Conservation (phyloP, 495 filamentous ascomycete species). For the Parmelia sp. region DNA sequence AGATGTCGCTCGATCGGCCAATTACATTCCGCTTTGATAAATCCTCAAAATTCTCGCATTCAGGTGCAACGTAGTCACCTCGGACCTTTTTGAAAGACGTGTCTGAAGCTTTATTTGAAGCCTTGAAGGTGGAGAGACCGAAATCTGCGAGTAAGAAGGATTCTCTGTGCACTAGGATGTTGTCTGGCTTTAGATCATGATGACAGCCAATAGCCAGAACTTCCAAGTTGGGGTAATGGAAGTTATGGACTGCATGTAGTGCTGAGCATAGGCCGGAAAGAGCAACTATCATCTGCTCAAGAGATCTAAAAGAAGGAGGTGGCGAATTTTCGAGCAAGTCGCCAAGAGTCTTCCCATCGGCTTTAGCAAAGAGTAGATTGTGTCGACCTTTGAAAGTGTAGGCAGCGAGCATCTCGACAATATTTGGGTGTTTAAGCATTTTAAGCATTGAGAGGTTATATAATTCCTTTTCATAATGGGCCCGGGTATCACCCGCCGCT, state of each 20-base stretch:
- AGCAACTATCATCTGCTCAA: too few relatives aligned
- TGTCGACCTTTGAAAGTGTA: neutral
- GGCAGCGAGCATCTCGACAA: neutral
- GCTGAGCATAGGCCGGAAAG: neutral
- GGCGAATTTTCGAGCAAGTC: neutral
- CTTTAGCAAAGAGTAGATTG: neutral
- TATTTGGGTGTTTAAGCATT: neutral
- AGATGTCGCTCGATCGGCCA: conserved; percentile 67
- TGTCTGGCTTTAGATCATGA: conserved; percentile 23
- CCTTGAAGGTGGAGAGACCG: conserved; percentile 11
- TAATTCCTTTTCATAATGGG: neutral
- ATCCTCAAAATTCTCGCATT: conserved; percentile 1
- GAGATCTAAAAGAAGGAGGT: neutral
- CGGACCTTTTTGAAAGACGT: neutral
- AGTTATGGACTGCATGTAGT: neutral
- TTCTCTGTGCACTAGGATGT: conserved; percentile 18
- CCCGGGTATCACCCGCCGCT: neutral
- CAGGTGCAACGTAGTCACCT: conserved; percentile 15
- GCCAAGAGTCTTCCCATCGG: neutral
- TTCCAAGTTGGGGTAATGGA: neutral
- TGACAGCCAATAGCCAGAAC: conserved; percentile 18
- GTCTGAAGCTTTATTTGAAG: neutral
- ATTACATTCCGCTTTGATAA: neutral
- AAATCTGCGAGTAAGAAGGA: conserved; percentile 22
- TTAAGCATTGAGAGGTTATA: neutral